Base-by-base conservation (phyloP, 495 filamentous ascomycete species). In the Aspergillus wentii region DNA sequence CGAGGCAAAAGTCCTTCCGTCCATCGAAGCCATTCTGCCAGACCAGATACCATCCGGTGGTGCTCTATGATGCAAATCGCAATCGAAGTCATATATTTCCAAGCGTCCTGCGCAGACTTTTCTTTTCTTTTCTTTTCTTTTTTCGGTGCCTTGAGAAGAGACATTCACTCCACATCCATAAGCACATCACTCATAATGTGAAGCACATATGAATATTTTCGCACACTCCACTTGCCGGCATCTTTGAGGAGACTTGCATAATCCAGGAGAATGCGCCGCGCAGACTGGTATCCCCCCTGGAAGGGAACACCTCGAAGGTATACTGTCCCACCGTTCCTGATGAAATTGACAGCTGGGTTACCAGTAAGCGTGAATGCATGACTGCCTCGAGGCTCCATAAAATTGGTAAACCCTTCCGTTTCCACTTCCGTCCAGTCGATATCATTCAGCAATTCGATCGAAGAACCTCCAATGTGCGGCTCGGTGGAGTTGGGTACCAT, bases 141-240 rank as follows among this genome's bases (percentile, higher is more conserved):
- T n/a, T n/a, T n/a, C n/a, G n/a, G n/a, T n/a, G n/a, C n/a, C n/a
- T n/a, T n/a, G n/a, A n/a, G n/a, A n/a, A n/a, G n/a, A n/a, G n/a
- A n/a, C 11, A 13, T 3, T 29, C 26, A 29, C 14, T 29, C 64
- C 17, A 62, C 56, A 44, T 70, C 66, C 54, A 68, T 67, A 27
- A 76, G 50, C 17, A 70, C 71, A 59, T 74, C 72, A 44, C 71
- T 74, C 69, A 76, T 74, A 13, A 74, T 74, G 36, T 69, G 62
- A 15, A 74, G 55, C 36, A 74, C 65, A 42, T 71, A 61, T 1
- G 61, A 65, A 38, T 70, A 69, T 15, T 71, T 68, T 34, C 66
- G 56, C 13, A 67, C 62, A 33, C 61, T 69, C 69, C 71, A 73
- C 37, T 69, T 66, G n/a, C 69, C 72, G 15, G 69, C 66, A 40